Base-by-base conservation (phyloP, 306 rosid species). In the Benincasa hispida region DNA sequence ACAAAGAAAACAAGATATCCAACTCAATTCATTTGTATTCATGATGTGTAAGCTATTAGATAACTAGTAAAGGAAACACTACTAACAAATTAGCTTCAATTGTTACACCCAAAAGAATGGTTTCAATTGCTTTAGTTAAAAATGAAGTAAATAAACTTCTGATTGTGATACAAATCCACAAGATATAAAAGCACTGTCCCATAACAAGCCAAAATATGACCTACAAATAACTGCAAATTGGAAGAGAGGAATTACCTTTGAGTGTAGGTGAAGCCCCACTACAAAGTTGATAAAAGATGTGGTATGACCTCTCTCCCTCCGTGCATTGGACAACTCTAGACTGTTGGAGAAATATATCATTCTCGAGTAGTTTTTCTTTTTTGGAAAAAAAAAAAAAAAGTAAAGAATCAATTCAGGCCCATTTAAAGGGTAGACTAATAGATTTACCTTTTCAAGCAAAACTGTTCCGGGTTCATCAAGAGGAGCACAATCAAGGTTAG, bases 261-360 rank as follows among this genome's bases (percentile, higher is more conserved):
- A 94, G 91, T 61, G 86, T 77, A 62, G 88, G 81, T 32, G 96
- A 88, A 82, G 97, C 99, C 83, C 99, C 99, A 82, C 92, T 92
- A 83, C 99, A 94, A 19, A 94, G 96, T 86, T 92, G 96, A 89
- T 94, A 94, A 89, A 94, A 94, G 83, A 94, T 94, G 85, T 94
- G 99, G 77, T 94, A 94, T 28, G 99, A 94, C 85, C 99, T 92
- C 75, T 94, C 99, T 78, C 97, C 97, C 79, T 88, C 96, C 27
- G 87, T 89, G 91, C 99, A 94, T 87, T 94, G 98, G 77, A 94
- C 99, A 63, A 94, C 99, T 87, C 99, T 88, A 73, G 99, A 94
- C 99, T 94, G 96, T 87, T 79, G 35, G 84, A 37, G 74, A 34
- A 41, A 47, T 42, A 70, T 45, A 27, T 70, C 57, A 27, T 5